Conservation (phyloP, 345 rosid genomes). For the Iberis pinnata region DNA sequence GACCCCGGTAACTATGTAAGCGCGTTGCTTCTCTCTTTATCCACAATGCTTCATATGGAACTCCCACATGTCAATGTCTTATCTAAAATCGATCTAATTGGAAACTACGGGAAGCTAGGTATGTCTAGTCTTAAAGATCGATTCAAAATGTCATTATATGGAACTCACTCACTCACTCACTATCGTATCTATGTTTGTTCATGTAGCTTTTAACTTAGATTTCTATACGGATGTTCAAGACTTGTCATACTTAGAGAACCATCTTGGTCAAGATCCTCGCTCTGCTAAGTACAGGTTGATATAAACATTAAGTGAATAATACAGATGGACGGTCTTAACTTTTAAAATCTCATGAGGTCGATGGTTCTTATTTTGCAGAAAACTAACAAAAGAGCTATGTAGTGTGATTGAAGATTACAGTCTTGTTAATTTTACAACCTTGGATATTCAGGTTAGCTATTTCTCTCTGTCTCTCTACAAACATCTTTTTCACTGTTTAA, state of each 20-base stretch:
- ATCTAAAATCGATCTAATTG: conserved; percentile 87
- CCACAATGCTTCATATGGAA: conserved; percentile 92
- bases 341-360: neutral
- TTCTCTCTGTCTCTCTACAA: neutral
- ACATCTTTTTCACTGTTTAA: neutral
- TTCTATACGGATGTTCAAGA: conserved; percentile 89
- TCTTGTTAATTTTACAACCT: conserved; percentile 68
- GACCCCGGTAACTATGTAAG: conserved; percentile 83
- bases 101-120: conserved; percentile 90
- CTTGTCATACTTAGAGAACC: conserved; percentile 62
- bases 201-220: conserved; percentile 74
- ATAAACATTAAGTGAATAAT: neutral
- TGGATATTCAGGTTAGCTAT: conserved; percentile 70
- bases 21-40: conserved; percentile 69
- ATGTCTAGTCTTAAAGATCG: neutral
- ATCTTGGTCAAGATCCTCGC: conserved; percentile 72
- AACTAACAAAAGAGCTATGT: conserved; percentile 72
- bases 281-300: conserved; percentile 77
- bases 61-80: conserved; percentile 84
- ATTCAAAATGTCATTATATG: neutral
- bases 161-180: conserved; percentile 9
- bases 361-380: conserved; percentile 46
- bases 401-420: conserved; percentile 58
- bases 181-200: conserved; percentile 13
- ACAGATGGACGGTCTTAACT: neutral